These are phyloP conservation scores for Phytopythium kandeliae DNA, from an alignment of 352 stramenopile genomes.

Conservation along the genomic window DNA sequence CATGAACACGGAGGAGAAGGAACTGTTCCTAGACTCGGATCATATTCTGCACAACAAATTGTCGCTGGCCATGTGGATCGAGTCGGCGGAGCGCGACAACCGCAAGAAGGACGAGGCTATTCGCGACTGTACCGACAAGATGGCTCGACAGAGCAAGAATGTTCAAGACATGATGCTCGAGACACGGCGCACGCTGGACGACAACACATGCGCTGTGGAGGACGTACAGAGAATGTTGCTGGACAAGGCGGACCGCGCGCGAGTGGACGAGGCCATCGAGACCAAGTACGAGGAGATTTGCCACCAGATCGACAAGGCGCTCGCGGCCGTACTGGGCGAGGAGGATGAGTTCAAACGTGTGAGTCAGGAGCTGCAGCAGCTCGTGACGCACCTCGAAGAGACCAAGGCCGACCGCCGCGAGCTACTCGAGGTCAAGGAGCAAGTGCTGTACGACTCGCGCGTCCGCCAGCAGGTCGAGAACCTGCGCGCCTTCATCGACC, in stretches of 20 bases:
- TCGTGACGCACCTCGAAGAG: constrained; percentile 73
- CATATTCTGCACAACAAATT: constrained; percentile 76
- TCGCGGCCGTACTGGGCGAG: constrained; percentile 79
- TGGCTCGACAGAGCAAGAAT: constrained; percentile 74
- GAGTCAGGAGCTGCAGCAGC: constrained; percentile 75
- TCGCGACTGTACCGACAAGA: constrained; percentile 76
- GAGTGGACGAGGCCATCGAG: constrained; percentile 87
- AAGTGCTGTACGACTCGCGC: constrained; percentile 83
- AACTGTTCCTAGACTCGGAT: constrained; percentile 74
- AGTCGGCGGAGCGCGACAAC: constrained; percentile 65
- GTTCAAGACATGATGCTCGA: constrained; percentile 87
- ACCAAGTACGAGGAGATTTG: constrained; percentile 91
- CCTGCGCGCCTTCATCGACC: constrained; percentile 78
- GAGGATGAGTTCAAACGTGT: constrained; percentile 87
- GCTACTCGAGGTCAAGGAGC: constrained; percentile 80
- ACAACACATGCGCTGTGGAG: constrained; percentile 82
- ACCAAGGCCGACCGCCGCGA: constrained; percentile 85
- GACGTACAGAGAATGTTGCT: constrained; percentile 75
- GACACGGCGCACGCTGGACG: constrained; percentile 68
- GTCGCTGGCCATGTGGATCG: constrained; percentile 78
- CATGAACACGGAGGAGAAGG: constrained; percentile 79
- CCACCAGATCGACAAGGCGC: constrained; percentile 86
- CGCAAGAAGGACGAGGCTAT: constrained; percentile 65
- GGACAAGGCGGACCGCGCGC: constrained; percentile 73
- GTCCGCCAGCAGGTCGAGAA: constrained; percentile 85